phyloP scores from a whole-genome alignment of 805 yeast species.

The Lipomyces spencermartinsiae region DNA sequence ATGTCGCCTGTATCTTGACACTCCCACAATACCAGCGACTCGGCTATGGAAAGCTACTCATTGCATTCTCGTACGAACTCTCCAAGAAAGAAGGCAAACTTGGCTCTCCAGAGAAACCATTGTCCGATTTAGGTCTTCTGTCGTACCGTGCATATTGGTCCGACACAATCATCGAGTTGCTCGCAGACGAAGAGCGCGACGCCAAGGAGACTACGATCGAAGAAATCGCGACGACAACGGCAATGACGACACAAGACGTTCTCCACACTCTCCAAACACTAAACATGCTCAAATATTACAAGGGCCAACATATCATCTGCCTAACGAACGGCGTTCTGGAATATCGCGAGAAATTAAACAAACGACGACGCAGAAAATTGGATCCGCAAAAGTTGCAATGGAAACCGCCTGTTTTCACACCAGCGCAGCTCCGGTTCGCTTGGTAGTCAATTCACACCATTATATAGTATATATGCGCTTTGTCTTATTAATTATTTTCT shows the following conservation, averaged over 20 bases:
- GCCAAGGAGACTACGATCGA: constrained; percentile 69
- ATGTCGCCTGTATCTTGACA: constrained; percentile 95
- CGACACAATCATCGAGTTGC: constrained; percentile 76
- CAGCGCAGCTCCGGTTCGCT: constrained; percentile 93
- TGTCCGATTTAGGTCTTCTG: constrained; percentile 90
- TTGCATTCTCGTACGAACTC: constrained; percentile 91
- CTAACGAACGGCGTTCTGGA: constrained; percentile 82
- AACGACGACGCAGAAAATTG: constrained; percentile 70
- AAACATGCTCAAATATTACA: constrained; percentile 87
- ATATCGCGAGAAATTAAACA: constrained; percentile 72
- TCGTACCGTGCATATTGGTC: constrained; percentile 98
- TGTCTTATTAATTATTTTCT: not conserved
- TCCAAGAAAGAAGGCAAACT: constrained; percentile 86
- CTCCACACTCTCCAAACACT: constrained; percentile 90
- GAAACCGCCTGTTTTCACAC: constrained; percentile 95
- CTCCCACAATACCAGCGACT: constrained; percentile 94
- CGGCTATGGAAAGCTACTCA: constrained; percentile 90
- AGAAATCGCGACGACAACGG: constrained; percentile 81
- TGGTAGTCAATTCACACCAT: constrained; percentile 60
- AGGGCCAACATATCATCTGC: constrained; percentile 92
- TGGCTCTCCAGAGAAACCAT: constrained; percentile 97
- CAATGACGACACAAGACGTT: constrained; percentile 97
- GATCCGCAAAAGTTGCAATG: constrained; percentile 77
- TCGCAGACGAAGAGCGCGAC: constrained; percentile 50
- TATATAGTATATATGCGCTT: not conserved